Percentiles rank a stretch among this genome's conserved stretches.
phyloP scores from a whole-genome alignment of 2,329 filamentous ascomycete genomes.

The Whalleya microplaca region DNA sequence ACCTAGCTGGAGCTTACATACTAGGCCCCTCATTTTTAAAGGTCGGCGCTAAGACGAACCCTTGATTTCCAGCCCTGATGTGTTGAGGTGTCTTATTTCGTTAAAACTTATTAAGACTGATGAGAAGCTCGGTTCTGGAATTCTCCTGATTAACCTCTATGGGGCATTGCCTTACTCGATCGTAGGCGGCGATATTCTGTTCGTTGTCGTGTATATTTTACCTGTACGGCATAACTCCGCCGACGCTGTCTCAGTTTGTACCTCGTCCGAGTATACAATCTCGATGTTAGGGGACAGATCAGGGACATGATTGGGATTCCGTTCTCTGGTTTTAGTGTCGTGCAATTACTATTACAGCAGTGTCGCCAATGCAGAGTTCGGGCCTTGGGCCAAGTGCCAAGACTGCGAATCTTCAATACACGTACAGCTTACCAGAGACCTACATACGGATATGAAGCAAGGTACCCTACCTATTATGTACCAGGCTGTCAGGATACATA shows the following conservation, averaged over 20 bases:
- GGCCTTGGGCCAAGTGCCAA: constrained; percentile 12
- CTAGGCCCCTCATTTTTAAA: not conserved
- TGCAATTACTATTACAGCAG: constrained; percentile 16
- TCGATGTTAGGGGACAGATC: not conserved
- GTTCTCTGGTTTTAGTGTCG: constrained; percentile 1
- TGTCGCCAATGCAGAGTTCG: constrained; percentile 11
- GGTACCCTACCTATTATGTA: not conserved
- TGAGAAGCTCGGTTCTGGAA: not conserved
- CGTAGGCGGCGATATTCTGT: not conserved
- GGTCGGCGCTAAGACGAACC: not conserved
- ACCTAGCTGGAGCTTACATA: not conserved
- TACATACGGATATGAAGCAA: constrained; percentile 5
- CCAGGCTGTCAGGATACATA: too few relatives aligned
- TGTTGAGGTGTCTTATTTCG: not conserved
- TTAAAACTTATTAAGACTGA: not conserved
- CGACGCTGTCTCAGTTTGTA: not conserved
- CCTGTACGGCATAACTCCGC: not conserved
- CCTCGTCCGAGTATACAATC: not conserved
- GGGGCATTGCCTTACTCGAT: not conserved
- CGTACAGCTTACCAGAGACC: constrained; percentile 1
- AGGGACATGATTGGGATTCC: not conserved
- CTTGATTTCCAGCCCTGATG: not conserved
- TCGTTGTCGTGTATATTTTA: not conserved
- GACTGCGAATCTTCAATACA: constrained; percentile 5
- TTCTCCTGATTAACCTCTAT: not conserved